phyloP scores from a whole-genome alignment of 495 filamentous ascomycete genomes.

The Neurospora tetraspora region DNA sequence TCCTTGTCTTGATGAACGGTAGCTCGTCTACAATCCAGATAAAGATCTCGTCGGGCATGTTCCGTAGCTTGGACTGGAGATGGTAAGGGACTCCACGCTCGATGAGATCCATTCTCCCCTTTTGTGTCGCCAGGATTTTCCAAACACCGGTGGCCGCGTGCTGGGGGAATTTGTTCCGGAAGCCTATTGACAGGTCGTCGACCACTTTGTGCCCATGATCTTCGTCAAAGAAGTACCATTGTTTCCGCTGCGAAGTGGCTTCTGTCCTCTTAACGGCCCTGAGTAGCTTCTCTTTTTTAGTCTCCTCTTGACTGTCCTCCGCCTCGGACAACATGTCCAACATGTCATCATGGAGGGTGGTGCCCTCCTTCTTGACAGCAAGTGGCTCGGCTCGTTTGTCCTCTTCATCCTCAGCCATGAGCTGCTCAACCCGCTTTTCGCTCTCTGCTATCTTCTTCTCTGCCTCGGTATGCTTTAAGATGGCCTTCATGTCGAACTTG shows the following conservation, averaged over 20 bases:
- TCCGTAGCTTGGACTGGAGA: slow-evolving; percentile 38
- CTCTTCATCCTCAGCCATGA: slow-evolving; percentile 19
- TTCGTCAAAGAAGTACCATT: slow-evolving; percentile 59
- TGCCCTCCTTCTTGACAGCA: slow-evolving; percentile 12
- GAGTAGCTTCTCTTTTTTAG: slow-evolving; percentile 47
- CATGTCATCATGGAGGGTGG: slow-evolving; percentile 24
- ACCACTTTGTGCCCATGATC: slow-evolving; percentile 3
- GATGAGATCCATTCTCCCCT: slow-evolving; percentile 50
- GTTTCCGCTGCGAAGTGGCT: slow-evolving; percentile 43
- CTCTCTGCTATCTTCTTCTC: slow-evolving; percentile 48
- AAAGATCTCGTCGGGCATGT: slow-evolving; percentile 60
- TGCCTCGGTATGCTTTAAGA: slow-evolving; percentile 50
- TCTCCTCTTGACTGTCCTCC: slow-evolving; percentile 42
- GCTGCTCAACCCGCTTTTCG: slow-evolving; percentile 37
- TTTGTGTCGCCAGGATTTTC: slow-evolving; percentile 35
- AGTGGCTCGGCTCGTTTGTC: slow-evolving; percentile 11
- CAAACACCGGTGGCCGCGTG: slow-evolving; percentile 22
- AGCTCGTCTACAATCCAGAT: slow-evolving; percentile 65
- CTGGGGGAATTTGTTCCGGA: slow-evolving; percentile 24
- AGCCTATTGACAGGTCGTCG: slow-evolving; percentile 16
- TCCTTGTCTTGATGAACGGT: slow-evolving; percentile 48
- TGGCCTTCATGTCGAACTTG: slow-evolving; percentile 55
- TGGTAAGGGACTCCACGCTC: slow-evolving; percentile 58
- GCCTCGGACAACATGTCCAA: slow-evolving; percentile 36
- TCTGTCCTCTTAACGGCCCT: slow-evolving; percentile 69